These are phyloP conservation scores for Camelina neglecta DNA, from an alignment of 345 rosid species.

Conservation along the genomic window DNA sequence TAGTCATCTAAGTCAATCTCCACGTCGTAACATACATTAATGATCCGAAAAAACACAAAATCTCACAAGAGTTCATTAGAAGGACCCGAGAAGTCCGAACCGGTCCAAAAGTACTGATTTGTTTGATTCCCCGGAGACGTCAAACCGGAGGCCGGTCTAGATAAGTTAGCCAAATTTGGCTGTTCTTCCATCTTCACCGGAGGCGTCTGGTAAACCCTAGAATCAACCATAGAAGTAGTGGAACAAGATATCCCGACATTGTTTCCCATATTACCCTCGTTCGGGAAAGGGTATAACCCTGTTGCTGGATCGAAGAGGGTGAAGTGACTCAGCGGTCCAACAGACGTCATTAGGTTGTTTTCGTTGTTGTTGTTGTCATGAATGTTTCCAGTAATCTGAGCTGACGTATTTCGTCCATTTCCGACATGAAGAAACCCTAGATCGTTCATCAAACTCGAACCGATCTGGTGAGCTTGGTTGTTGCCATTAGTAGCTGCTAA, in stretches of 20 bases:
- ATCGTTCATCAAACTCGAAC: constrained; percentile 42
- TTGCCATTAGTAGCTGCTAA: constrained; percentile 50
- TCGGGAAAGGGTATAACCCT: constrained; percentile 50
- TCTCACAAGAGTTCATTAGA: constrained; percentile 41
- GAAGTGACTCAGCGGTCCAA: constrained; percentile 52
- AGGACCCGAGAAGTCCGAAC: constrained; percentile 44
- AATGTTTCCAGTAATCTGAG: constrained; percentile 36
- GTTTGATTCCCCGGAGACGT: constrained; percentile 44
- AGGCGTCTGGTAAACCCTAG: constrained; percentile 65
- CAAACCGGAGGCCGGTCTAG: constrained; percentile 43
- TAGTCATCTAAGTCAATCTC: constrained; percentile 28
- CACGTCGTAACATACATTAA: constrained; percentile 14
- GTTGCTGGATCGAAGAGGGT: constrained; percentile 55
- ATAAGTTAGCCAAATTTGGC: constrained; percentile 45
- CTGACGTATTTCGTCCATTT: constrained; percentile 47
- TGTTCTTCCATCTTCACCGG: constrained; percentile 65
- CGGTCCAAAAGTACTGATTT: constrained; percentile 49
- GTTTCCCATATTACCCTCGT: constrained; percentile 50
- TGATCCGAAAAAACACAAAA: constrained; percentile 22
- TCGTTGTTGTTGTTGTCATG: constrained; percentile 33
- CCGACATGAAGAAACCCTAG: constrained; percentile 52
- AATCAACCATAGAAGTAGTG: constrained; percentile 47
- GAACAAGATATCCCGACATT: constrained; percentile 38
- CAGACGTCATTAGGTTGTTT: constrained; percentile 41
- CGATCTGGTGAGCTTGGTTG: constrained; percentile 41